These are phyloP conservation scores for Hymenoscyphus salicellus DNA, from an alignment of 2,329 filamentous ascomycete species.

Conservation along the genomic window DNA sequence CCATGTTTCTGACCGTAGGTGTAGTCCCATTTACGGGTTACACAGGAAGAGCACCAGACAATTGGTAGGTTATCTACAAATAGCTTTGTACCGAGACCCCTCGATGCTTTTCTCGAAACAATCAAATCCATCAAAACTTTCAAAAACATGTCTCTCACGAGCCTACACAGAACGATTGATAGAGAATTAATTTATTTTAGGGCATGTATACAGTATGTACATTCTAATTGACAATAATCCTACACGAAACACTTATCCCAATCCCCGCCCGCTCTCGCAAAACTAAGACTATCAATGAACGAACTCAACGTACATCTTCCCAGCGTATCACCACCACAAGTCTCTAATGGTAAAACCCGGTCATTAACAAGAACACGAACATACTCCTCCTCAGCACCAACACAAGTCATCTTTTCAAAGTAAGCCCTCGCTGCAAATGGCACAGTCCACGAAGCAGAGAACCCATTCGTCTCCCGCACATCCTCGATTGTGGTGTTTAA, in stretches of 20 bases:
- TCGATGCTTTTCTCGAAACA: too few relatives aligned
- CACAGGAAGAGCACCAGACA: too few relatives aligned
- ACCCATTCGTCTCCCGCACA: constrained; percentile 59
- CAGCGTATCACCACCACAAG: constrained; percentile 65
- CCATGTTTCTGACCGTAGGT: too few relatives aligned
- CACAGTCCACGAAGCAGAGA: constrained; percentile 73
- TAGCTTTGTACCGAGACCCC: too few relatives aligned
- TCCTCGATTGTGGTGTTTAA: constrained; percentile 50
- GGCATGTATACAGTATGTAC: neutral
- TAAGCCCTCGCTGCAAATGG: constrained; percentile 80
- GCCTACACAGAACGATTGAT: too few relatives aligned
- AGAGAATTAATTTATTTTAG: constrained; percentile 9
- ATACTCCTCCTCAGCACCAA: constrained; percentile 57
- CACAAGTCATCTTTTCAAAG: constrained; percentile 81
- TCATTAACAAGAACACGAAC: constrained; percentile 84
- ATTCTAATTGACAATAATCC: neutral
- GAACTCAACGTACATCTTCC: constrained; percentile 67
- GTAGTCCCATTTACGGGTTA: too few relatives aligned
- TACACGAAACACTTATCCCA: constrained; percentile 65
- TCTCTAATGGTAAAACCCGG: constrained; percentile 68
- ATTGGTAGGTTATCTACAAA: too few relatives aligned
- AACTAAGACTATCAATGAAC: constrained; percentile 73
- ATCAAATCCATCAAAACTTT: neutral
- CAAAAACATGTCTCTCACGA: neutral
- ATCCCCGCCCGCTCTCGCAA: constrained; percentile 67